Percentiles rank a stretch among this genome's conserved stretches.
Evolutionary conservation across 805 yeast genomes (phyloP).

Genomic region (Metahyphopichia silvanorum): DNA sequence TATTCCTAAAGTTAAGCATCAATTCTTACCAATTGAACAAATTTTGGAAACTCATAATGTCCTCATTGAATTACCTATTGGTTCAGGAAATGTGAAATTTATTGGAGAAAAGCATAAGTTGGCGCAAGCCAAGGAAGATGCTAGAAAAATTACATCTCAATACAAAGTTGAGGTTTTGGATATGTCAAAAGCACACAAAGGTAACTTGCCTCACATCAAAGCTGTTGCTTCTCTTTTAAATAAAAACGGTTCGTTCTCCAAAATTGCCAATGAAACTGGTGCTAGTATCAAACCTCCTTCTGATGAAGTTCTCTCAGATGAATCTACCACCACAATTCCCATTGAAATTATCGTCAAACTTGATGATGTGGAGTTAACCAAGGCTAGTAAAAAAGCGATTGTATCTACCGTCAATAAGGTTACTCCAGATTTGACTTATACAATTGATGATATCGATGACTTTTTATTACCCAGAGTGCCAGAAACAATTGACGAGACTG

Average conservation of each 20-base stretch:
- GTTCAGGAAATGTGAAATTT: constrained; percentile 53
- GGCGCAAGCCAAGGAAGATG: constrained; percentile 57
- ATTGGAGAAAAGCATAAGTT: constrained; percentile 59
- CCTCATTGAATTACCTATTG: constrained; percentile 52
- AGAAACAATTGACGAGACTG: constrained; percentile 34
- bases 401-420: constrained; percentile 70
- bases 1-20: constrained; percentile 68
- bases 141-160: constrained; percentile 57
- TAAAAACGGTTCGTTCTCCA: constrained; percentile 45
- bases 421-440: constrained; percentile 61
- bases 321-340: constrained; percentile 41
- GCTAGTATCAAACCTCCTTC: constrained; percentile 38
- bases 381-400: constrained; percentile 65
- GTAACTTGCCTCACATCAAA: constrained; percentile 71
- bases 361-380: constrained; percentile 46
- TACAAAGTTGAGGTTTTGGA: constrained; percentile 68
- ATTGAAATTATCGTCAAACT: constrained; percentile 58
- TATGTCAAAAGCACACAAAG: constrained; percentile 86
- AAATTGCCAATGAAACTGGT: constrained; percentile 35
- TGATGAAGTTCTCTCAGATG: constrained; percentile 36
- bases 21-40: constrained; percentile 57
- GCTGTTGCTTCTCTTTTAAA: constrained; percentile 66
- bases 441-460: constrained; percentile 62
- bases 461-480: constrained; percentile 52
- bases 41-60: constrained; percentile 56